Base-by-base conservation (phyloP, 2,329 filamentous ascomycete species). In the Sphaerulina musiva region DNA sequence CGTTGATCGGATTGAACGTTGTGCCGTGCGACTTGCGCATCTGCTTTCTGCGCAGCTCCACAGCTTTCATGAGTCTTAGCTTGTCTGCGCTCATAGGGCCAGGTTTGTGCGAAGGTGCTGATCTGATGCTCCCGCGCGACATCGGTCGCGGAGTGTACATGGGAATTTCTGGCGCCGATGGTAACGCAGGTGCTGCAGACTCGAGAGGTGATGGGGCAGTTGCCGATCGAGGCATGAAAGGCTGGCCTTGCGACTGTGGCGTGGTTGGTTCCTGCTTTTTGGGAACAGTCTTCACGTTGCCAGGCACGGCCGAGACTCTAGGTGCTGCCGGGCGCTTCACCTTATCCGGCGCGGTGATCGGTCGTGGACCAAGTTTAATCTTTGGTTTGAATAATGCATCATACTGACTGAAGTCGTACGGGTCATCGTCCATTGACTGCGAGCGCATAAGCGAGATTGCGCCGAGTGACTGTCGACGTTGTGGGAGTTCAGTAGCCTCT, bases 61-160 rank as follows among this genome's bases (percentile, higher is more conserved):
- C 80, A 6, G 93, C 93, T 74, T 95, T 96, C 88, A 95, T 91
- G 59, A 98, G 76, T 51, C 93, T 81, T 57, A 88, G 83, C 74
- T 95, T 97, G 70, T 98, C 93, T 0, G 89, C 88, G 1, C 89
- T 89, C 65, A 95, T 86, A 47, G 69, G 66, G 4, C 59, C 56
- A 1, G 64, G 65, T 51, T 65, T 68, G 54, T 68, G 65, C 23
- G 74, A 68, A 42, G 76, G 71, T 62, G 78, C 67, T 11, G 76
- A 74, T 52, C 75, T 71, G 36, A 68, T 59, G 53, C 68, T 70
- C 44, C 68, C 67, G 26, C 68, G 62, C 11, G 68, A 70, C 29
- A 64, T 54, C 5, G 69, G 70, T 38, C 69, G 62, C n/a, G 68
- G 60, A 20, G 57, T 59, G 48, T 66, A 68, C 26, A 65, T 66